These are phyloP conservation scores for Salvia splendens DNA, from an alignment of 257 asterid genomes.

Conservation along the genomic window DNA sequence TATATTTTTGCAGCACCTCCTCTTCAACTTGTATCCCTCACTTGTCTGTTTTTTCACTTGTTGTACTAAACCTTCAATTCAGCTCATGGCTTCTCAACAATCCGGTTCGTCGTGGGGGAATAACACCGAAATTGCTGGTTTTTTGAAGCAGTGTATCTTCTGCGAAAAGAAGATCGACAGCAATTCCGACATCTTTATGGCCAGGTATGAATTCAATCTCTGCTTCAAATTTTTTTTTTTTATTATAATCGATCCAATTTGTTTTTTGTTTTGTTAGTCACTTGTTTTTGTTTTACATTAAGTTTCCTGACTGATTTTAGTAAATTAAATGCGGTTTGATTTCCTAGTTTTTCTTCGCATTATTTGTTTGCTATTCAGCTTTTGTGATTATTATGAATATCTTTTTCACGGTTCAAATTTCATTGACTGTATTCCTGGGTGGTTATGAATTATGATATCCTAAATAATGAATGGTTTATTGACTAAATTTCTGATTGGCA, in stretches of 20 bases:
- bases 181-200: conserved; percentile 48
- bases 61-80: conserved; percentile 17
- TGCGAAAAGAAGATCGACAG: conserved; percentile 41
- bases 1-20: not conserved
- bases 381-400: not conserved
- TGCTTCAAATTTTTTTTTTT: not conserved
- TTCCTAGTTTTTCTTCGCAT: not conserved
- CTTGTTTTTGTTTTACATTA: not conserved
- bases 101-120: not conserved
- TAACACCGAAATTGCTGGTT: conserved; percentile 31
- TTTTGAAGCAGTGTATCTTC: conserved; percentile 45
- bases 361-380: not conserved
- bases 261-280: not conserved
- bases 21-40: not conserved
- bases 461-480: conserved; percentile 10
- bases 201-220: conserved; percentile 36
- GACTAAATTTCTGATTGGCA: conserved; percentile 5
- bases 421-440: not conserved
- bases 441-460: not conserved
- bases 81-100: not conserved
- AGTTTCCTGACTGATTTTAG: not conserved
- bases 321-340: not conserved
- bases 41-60: not conserved
- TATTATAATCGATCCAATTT: not conserved
- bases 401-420: not conserved